Conservation (phyloP, 352 stramenopile species). For the Globisporangium yorkense region DNA sequence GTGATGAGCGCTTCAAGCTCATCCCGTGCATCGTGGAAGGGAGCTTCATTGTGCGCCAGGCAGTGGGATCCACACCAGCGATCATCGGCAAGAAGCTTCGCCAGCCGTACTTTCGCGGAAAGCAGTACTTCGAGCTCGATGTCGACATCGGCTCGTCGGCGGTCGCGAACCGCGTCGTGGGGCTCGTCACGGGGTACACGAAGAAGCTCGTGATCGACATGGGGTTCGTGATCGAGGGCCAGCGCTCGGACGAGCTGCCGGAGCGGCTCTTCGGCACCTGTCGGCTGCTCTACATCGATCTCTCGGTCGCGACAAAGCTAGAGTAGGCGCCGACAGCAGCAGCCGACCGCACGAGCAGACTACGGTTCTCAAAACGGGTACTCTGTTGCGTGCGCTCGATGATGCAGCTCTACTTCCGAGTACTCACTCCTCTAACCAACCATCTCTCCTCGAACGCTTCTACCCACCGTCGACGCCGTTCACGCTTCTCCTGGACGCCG, state of each 20-base stretch:
- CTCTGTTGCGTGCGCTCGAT: no score
- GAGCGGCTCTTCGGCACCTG: slow-evolving; percentile 63
- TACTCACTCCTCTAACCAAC: no score
- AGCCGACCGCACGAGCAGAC: no score
- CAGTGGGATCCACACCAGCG: slow-evolving; percentile 61
- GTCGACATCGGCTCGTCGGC: slow-evolving; percentile 69
- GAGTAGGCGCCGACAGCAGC: slow-evolving; percentile 5
- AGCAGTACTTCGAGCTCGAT: slow-evolving; percentile 75
- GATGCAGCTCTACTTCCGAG: no score
- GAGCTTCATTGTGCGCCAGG: slow-evolving; percentile 75
- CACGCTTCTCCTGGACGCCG: no score
- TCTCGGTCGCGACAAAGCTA: slow-evolving; percentile 28
- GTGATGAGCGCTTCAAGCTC: slow-evolving; percentile 78
- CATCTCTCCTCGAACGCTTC: no score
- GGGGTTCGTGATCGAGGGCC: slow-evolving; percentile 67
- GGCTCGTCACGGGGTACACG: slow-evolving; percentile 60
- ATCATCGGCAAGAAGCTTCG: slow-evolving; percentile 76
- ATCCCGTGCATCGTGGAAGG: slow-evolving; percentile 79
- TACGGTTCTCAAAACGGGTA: no score
- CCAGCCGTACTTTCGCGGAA: slow-evolving; percentile 50
- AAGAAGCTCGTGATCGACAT: slow-evolving; percentile 85
- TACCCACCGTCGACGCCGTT: no score
- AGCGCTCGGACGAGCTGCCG: slow-evolving; percentile 56
- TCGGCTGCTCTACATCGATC: slow-evolving; percentile 60
- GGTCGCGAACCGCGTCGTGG: slow-evolving; percentile 70